Evolutionary conservation across 768 basidiomycete genomes (phyloP).

Genomic region (Macrolepiota fuliginosa): DNA sequence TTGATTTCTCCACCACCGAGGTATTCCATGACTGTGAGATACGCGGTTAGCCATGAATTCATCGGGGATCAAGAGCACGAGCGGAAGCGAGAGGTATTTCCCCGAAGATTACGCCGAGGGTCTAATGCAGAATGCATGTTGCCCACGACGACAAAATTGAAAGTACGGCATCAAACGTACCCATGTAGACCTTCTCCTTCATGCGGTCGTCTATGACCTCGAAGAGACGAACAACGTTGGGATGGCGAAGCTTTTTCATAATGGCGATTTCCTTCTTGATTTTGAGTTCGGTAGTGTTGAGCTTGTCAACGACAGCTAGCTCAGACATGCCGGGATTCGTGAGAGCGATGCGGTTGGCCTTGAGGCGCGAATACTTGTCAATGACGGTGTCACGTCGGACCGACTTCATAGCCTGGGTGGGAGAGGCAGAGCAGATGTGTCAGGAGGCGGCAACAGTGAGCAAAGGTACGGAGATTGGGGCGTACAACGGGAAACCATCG

Average conservation of each 20-base stretch:
- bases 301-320: conserved; percentile 60
- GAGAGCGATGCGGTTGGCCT: conserved; percentile 34
- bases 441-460: neutral
- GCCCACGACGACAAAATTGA: neutral
- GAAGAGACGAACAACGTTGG: conserved; percentile 83
- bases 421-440: neutral
- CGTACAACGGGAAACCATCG: conserved; percentile 44
- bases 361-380: conserved; percentile 41
- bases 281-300: conserved; percentile 75
- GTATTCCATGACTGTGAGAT: conserved; percentile 84
- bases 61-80: conserved; percentile 3
- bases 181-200: conserved; percentile 89
- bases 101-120: conserved; percentile 8
- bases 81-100: neutral
- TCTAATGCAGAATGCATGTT: neutral
- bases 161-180: conserved; percentile 45
- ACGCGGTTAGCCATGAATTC: conserved; percentile 12
- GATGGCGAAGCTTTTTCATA: conserved; percentile 95
- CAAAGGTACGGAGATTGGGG: conserved; percentile 6
- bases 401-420: conserved; percentile 71
- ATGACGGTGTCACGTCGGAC: conserved; percentile 72
- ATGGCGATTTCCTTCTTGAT: conserved; percentile 95
- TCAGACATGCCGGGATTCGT: conserved; percentile 37
- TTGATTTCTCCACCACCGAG: conserved; percentile 93
- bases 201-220: conserved; percentile 95